Evolutionary conservation across 768 basidiomycete species (phyloP).

Genomic region (Pleurotus platypus): DNA sequence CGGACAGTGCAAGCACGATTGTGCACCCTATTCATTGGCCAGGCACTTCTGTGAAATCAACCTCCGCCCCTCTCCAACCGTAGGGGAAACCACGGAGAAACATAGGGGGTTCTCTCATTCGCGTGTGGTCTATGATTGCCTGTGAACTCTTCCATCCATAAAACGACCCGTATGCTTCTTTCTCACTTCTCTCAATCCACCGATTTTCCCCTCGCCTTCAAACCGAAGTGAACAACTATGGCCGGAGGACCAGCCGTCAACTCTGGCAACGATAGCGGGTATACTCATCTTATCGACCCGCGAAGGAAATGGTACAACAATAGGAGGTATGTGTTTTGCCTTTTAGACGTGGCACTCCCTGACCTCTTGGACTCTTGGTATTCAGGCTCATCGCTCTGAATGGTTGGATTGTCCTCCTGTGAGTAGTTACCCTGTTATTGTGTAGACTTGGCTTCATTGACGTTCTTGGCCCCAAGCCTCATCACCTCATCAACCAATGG

Average conservation of each 20-base stretch:
- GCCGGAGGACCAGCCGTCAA: slow-evolving; percentile 1
- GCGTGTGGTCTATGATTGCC: no score
- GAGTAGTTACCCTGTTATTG: slow-evolving; percentile 22
- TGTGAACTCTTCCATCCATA: no score
- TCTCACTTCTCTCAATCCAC: no score
- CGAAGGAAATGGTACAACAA: slow-evolving; percentile 5
- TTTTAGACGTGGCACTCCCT: not conserved
- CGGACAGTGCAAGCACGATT: no score
- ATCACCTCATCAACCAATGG: slow-evolving; percentile 77
- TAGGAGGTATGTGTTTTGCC: not conserved
- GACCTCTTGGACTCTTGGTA: no score
- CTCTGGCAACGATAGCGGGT: not conserved
- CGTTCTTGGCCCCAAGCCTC: slow-evolving; percentile 36
- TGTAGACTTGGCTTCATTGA: not conserved
- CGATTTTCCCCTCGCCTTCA: no score
- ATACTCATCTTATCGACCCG: slow-evolving; percentile 6
- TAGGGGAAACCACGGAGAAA: no score
- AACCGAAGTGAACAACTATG: not conserved
- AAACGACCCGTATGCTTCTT: no score
- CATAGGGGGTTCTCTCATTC: no score
- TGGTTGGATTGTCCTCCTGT: slow-evolving; percentile 69
- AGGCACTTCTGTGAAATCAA: no score
- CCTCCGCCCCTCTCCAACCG: no score
- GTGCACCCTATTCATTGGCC: no score
- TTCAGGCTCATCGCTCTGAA: slow-evolving; percentile 58